Base-by-base conservation (phyloP, 352 stramenopile genomes). In the Globisporangium paroecandrum region DNA sequence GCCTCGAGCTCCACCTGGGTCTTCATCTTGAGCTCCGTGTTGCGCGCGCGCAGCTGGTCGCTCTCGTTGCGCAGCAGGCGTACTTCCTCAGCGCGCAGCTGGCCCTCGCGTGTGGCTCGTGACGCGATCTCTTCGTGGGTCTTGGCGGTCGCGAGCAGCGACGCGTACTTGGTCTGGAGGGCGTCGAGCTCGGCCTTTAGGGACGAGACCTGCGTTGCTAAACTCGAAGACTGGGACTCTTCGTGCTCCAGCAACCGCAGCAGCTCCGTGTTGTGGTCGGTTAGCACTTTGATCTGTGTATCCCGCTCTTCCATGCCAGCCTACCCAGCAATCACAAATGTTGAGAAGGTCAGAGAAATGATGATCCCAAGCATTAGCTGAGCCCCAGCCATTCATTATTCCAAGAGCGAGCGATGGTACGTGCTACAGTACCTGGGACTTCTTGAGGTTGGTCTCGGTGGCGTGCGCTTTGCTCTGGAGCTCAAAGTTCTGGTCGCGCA, bases 251-350 rank as follows among this genome's bases (percentile, higher is more conserved):
- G 77, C 34, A 99, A 75, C 43, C 94, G 89, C 53, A 99, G 73
- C 9, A 99, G 79, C 76, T 99, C 96, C 8, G 85, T 93, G 79
- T 98, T 99, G 77, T 99, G 97, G 70, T 98, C 93, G 0, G 89
- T 98, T 66, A 99, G 87, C 34, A 98, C 96, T 53, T 89, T 83
- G 54, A 98, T 87, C 78, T 99, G 92, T 53, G 90, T 97, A 32
- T 98, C 94, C 12, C 89, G 83, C 64, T 99, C 96, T 34, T 89
- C 89, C 58, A 90, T 85, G 18, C 81, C 82, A 10, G 80, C 84
- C 77, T 68, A 68, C 1, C n/a, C 24, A 34, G 20, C 32, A 38
- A 32, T 57, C 29, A 62, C 51, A 34, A 34, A 38, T 58, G 34
- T 27, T 20, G 6, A 25, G 9, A n/a, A 27, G 18, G 32, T 53